These are phyloP conservation scores for Apostasia shenzhenica DNA, from an alignment of 106 monocot genomes.

Conservation along the genomic window DNA sequence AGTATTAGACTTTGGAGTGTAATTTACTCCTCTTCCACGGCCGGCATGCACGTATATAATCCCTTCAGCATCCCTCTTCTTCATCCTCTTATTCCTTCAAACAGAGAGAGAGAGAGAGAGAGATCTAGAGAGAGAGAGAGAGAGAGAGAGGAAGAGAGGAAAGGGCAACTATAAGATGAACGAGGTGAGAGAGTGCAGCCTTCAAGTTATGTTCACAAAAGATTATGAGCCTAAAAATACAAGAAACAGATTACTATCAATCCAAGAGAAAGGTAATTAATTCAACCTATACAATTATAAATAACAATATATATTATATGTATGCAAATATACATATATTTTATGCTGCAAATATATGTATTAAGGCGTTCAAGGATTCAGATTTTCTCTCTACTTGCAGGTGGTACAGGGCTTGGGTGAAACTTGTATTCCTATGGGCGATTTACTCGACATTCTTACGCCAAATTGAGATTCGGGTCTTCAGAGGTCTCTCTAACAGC, in stretches of 20 bases:
- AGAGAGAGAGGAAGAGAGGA: not conserved
- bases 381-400: slow-evolving; percentile 2
- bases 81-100: too few species aligned
- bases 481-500: slow-evolving; percentile 32
- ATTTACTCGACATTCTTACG: slow-evolving; percentile 53
- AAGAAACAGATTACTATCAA: slow-evolving; percentile 31
- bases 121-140: not conserved
- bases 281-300: not conserved
- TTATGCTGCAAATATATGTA: too few species aligned
- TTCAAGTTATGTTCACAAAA: slow-evolving; percentile 31
- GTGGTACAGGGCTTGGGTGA: slow-evolving; percentile 39
- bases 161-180: not conserved
- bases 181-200: slow-evolving; percentile 37
- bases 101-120: too few species aligned
- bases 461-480: slow-evolving; percentile 54
- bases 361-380: not conserved
- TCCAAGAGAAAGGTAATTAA: slow-evolving; percentile 56
- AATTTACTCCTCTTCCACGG: too few species aligned
- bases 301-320: too few species aligned
- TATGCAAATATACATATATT: too few species aligned
- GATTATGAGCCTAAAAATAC: slow-evolving; percentile 25
- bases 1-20: too few species aligned
- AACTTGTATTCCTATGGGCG: slow-evolving; percentile 41
- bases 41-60: too few species aligned
- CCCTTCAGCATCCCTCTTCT: too few species aligned